Conservation (phyloP, 257 asterid species). For the Salvia miltiorrhiza region DNA sequence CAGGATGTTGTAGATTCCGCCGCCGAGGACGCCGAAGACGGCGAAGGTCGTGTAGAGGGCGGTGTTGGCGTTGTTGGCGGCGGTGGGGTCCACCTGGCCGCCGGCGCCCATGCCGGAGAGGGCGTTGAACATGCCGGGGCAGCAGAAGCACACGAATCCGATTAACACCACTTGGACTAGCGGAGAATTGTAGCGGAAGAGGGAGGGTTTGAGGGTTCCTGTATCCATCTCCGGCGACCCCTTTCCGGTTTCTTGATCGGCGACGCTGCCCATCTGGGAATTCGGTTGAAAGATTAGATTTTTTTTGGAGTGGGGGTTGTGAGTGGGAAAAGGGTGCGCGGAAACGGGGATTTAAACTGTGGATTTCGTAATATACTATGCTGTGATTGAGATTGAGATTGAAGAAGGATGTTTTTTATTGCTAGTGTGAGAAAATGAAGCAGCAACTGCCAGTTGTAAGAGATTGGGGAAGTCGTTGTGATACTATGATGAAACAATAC, state of each 20-base stretch:
- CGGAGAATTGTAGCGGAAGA: constrained; percentile 75
- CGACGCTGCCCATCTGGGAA: constrained; percentile 23
- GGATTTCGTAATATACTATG: not conserved
- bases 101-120: constrained; percentile 98
- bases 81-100: constrained; percentile 81
- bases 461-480: not conserved
- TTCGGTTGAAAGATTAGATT: not conserved
- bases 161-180: constrained; percentile 63
- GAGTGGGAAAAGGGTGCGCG: not conserved
- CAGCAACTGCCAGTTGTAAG: constrained; percentile 19
- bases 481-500: not conserved
- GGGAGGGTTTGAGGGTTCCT: constrained; percentile 14
- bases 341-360: not conserved
- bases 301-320: not conserved
- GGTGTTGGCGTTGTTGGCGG: constrained; percentile 93
- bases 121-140: constrained; percentile 99
- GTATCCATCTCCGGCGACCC: constrained; percentile 1
- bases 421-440: not conserved
- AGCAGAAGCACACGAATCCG: constrained; percentile 89
- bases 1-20: constrained; percentile 83
- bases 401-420: not conserved
- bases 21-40: constrained; percentile 81
- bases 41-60: constrained; percentile 96
- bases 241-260: constrained; percentile 26
- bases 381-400: not conserved